Base-by-base conservation (phyloP, 164 flowering plant genomes). In the Berberis vulgaris region DNA sequence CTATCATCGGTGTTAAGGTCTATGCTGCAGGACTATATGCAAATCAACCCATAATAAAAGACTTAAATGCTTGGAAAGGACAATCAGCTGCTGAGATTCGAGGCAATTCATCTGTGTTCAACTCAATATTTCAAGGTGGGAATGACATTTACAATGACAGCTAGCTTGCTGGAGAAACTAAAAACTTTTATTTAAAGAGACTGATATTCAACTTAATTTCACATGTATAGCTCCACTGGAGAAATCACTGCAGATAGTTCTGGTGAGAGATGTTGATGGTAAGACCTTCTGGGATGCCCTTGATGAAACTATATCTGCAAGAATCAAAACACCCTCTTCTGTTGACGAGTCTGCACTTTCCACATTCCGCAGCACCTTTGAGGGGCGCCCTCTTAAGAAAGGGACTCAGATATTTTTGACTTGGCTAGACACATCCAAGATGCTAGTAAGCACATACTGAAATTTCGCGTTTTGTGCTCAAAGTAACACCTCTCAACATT, bases 211-310 rank as follows among this genome's bases (percentile, higher is more conserved):
- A 62, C n/a, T n/a, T n/a, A n/a, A n/a, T 41, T 26, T 45, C 54
- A 57, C 43, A 50, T 66, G 7, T 73, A 78, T 84, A 92, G 98
- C 84, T 68, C 77, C 89, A 54, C 41, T 66, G 60, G 96, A 89
- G 78, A 92, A 89, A 74, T 79, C 96, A 64, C 67, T 92, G 59
- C 84, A 84, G 77, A 89, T 92, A 64, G 81, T 86, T 67, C 78
- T 92, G 40, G 96, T 89, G n/a, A 75, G 98, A 76, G 96, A 92
- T 63, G 79, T 92, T 0, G 94, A 88, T 76, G 98, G 98, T 7
- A 88, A 89, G 79, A 88, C 96, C 52, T 92, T 92, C 54, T 92
- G 98, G 98, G 96, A 86, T 73, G 96, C 96, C 50, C 64, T 92
- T 72, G 80, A 86, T 66, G 96, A 85, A 6, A 88, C 96, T 45